Evolutionary conservation across 768 basidiomycete genomes (phyloP), one percentile per base, ranked within the genome.

Genomic region (Sarcomyxa edulis): DNA sequence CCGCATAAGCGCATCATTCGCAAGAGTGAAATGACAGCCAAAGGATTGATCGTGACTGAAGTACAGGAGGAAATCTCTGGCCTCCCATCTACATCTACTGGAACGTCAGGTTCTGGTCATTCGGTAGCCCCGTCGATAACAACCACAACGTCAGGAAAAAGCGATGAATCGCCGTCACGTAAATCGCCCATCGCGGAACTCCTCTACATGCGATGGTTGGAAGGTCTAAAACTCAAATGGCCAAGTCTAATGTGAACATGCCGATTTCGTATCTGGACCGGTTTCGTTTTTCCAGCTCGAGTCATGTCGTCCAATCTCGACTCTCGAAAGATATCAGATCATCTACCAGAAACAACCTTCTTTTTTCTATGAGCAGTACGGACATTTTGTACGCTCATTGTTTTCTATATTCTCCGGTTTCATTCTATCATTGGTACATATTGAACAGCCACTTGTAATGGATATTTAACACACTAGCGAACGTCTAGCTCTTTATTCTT

Each of bases 181-280:
- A 85, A 82, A 57, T 93, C 90, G 39, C 92, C 94, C 5, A 92
- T 98, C 20, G 88, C 92, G 15, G 95, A 98, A 57, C 72, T 98
- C 47, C 66, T 98, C n/a, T 98, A 97, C 58, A 83, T 94, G 74
- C 80, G 95, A 34, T 98, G 95, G 94, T 66, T 97, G 18, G 89
- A 96, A 53, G 93, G 93, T 3, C 63, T 96, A 37, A 84, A 79
- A 61, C 67, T 93, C 53, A 93, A 90, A 58, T 94, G 92, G 92
- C 89, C 89, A 5, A 85, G 70, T 50, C 69, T 88, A 35, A 61
- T 68, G 49, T 72, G 65, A 19, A 55, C 47, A 26, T 48, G 42
- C 42, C 45, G 29, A 24, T 30, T 15, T 25, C 26, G n/a, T n/a
- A n/a, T n/a, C n/a, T n/a, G n/a, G n/a, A n/a, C n/a, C n/a, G n/a